These are phyloP conservation scores for Sporothrix protearum DNA, from an alignment of 2,329 filamentous ascomycete genomes.

Conservation along the genomic window DNA sequence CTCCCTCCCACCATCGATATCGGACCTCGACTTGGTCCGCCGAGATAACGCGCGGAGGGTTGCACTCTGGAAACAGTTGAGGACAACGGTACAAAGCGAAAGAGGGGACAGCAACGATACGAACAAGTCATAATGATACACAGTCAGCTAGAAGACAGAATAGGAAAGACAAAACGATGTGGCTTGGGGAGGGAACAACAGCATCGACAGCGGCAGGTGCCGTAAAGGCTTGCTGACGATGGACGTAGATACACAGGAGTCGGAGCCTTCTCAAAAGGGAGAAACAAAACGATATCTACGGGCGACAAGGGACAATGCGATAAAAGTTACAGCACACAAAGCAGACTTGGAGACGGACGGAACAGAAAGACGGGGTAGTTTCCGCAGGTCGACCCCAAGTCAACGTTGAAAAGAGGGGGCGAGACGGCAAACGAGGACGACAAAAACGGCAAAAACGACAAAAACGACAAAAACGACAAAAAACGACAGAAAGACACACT, in stretches of 20 bases:
- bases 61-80: not conserved
- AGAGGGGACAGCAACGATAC: not conserved
- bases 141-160: not conserved
- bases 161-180: not conserved
- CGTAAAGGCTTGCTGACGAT: not conserved
- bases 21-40: not conserved
- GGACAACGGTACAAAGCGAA: not conserved
- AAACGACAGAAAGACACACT: too few species aligned
- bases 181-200: too few species aligned
- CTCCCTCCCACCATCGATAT: not conserved
- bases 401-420: not conserved
- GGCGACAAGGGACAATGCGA: not conserved
- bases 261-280: not conserved
- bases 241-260: not conserved
- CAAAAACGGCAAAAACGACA: too few species aligned
- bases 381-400: not conserved
- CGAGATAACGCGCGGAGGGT: not conserved
- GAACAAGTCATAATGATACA: too few species aligned
- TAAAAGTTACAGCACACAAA: not conserved
- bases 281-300: not conserved
- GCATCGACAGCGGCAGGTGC: not conserved
- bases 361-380: not conserved
- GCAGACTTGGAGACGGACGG: not conserved
- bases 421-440: too few species aligned
- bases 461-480: too few species aligned